phyloP scores from a whole-genome alignment of 2,329 filamentous ascomycete species.

The Thelonectria blattea region DNA sequence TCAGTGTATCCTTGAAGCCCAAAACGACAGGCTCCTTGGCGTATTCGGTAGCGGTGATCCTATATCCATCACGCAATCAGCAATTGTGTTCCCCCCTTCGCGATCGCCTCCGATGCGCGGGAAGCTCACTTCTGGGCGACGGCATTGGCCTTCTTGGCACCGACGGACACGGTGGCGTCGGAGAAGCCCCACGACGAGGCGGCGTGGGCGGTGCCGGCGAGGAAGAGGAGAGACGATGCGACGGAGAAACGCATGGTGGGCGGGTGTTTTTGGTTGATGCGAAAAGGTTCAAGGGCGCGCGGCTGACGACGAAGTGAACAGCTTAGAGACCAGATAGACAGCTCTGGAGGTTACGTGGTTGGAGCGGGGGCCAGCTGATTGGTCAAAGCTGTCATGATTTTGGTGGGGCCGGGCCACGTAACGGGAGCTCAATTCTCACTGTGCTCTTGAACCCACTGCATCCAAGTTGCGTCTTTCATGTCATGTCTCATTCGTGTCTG shows the following conservation, averaged over 20 bases:
- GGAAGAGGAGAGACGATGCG: constrained; percentile 51
- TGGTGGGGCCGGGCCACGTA: constrained; percentile 15
- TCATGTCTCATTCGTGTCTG: too few species aligned
- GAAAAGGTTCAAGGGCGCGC: constrained; percentile 27
- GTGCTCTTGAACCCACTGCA: too few species aligned
- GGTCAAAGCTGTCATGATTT: constrained; percentile 27
- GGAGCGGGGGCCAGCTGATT: constrained; percentile 32
- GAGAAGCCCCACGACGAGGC: constrained; percentile 74
- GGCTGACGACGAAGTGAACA: constrained; percentile 39
- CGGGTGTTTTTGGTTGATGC: constrained; percentile 27
- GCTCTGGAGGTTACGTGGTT: constrained; percentile 40
- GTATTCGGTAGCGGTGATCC: constrained; percentile 64
- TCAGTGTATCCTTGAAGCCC: constrained; percentile 74
- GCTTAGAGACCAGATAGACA: constrained; percentile 37
- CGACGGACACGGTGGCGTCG: constrained; percentile 71
- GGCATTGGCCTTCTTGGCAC: constrained; percentile 67
- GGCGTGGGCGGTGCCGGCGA: constrained; percentile 58
- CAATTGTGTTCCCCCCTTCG: constrained; percentile 11
- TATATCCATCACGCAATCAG: constrained; percentile 44
- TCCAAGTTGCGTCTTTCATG: too few species aligned
- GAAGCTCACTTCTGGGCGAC: constrained; percentile 70
- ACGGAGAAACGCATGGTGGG: constrained; percentile 47
- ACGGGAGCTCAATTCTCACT: too few species aligned
- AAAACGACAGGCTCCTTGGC: constrained; percentile 70
- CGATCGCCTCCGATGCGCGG: not conserved